Percentiles rank a stretch among this genome's conserved stretches.
Conservation (phyloP, 805 yeast genomes). For the Yamadazyma philogaea region DNA sequence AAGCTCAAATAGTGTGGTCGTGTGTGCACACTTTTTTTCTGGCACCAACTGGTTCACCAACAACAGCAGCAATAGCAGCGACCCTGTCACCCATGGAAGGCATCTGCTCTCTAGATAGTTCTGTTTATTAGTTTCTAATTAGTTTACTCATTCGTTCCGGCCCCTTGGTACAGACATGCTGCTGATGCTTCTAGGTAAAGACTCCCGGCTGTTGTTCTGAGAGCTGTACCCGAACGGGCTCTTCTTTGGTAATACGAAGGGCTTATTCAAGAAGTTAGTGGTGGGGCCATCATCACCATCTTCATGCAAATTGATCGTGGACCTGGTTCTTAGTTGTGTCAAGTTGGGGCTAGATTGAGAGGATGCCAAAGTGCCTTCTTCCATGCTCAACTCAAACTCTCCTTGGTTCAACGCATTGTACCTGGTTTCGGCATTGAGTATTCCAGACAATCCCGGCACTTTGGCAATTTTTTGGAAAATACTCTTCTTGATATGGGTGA, state of each 20-base stretch:
- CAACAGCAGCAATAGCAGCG: too few species aligned
- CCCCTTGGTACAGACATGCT: slow-evolving; percentile 14
- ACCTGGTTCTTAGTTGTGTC: slow-evolving; percentile 32
- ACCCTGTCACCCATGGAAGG: too few species aligned
- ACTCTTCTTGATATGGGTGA: slow-evolving; percentile 12
- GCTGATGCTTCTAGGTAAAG: slow-evolving; percentile 20
- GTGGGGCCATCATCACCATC: slow-evolving; percentile 9
- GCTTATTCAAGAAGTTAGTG: slow-evolving; percentile 34
- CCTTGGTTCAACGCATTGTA: slow-evolving; percentile 18
- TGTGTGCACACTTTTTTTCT: not conserved
- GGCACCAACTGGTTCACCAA: too few species aligned
- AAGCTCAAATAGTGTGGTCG: not conserved
- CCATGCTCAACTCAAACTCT: slow-evolving; percentile 25
- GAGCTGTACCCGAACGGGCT: slow-evolving; percentile 12
- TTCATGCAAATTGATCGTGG: slow-evolving; percentile 29
- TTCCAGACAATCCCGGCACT: slow-evolving; percentile 21
- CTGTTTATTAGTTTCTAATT: not conserved
- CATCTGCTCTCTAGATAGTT: too few species aligned
- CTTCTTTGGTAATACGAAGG: slow-evolving; percentile 32
- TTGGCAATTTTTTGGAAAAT: slow-evolving; percentile 15
- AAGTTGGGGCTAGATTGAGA: slow-evolving; percentile 18
- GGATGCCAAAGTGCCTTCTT: slow-evolving; percentile 31
- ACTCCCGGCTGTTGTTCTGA: slow-evolving; percentile 25
- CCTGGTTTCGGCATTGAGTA: slow-evolving; percentile 10
- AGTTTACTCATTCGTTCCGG: slow-evolving; percentile 2